Conservation (phyloP, 108 stramenopile species). For the Pelagomonas calceolata region DNA sequence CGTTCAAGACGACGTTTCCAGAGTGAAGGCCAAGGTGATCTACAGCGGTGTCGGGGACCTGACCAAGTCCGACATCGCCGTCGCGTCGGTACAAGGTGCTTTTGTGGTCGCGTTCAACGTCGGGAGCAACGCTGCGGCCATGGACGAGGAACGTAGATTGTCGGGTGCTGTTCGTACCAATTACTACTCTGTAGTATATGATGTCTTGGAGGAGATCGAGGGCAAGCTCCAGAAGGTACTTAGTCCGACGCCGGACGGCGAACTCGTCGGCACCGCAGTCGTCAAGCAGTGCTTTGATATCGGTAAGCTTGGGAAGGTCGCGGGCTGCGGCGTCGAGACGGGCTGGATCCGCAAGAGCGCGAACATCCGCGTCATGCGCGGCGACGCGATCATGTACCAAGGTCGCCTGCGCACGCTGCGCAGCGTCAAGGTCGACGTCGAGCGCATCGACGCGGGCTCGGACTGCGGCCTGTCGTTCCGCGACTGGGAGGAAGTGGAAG, state of each 20-base stretch:
- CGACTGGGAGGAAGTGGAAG: slow-evolving; percentile 78
- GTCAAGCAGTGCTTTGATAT: slow-evolving; percentile 92
- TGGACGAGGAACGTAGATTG: slow-evolving; percentile 67
- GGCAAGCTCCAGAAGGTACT: slow-evolving; percentile 76
- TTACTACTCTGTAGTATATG: slow-evolving; percentile 82
- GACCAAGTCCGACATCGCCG: slow-evolving; percentile 79
- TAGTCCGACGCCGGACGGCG: slow-evolving; percentile 83
- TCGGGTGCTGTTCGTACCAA: slow-evolving; percentile 58
- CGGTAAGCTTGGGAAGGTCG: slow-evolving; percentile 82
- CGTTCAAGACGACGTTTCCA: slow-evolving; percentile 66
- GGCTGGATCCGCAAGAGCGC: slow-evolving; percentile 72
- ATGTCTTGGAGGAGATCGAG: slow-evolving; percentile 84
- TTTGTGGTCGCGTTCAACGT: slow-evolving; percentile 83
- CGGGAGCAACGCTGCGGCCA: slow-evolving; percentile 67
- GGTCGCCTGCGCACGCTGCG: slow-evolving; percentile 56
- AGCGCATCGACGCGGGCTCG: slow-evolving; percentile 65
- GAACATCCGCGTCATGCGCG: slow-evolving; percentile 82
- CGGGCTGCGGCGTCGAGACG: slow-evolving; percentile 78
- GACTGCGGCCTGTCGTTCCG: slow-evolving; percentile 88
- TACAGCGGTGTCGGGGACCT: slow-evolving; percentile 81
- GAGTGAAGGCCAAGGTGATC: slow-evolving; percentile 72
- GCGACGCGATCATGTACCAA: slow-evolving; percentile 59
- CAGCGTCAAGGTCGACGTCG: slow-evolving; percentile 80
- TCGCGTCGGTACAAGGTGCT: slow-evolving; percentile 69
- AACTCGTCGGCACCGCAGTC: slow-evolving; percentile 68